Evolutionary conservation across 2,329 filamentous ascomycete genomes (phyloP), one percentile per base, ranked within the genome.

Genomic region (Ceratocystis alfenasii): DNA sequence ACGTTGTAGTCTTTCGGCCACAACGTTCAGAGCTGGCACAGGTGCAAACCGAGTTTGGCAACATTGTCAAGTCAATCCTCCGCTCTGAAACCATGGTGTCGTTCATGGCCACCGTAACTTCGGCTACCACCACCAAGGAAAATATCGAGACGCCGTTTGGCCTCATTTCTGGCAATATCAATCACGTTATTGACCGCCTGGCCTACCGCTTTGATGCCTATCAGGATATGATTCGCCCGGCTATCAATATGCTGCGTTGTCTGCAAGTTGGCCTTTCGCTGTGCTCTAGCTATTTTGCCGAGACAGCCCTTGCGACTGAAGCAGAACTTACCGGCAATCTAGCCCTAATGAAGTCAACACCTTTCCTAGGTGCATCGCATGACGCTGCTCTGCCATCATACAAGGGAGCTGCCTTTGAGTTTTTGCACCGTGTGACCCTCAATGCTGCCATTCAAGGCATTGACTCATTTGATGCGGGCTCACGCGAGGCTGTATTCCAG

Each of bases 1-100:
- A 87, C 7, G 77, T 81, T 66, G 78, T 84, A 15, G 85, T 96
- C 22, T 90, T 87, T 72, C 82, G 93, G 30, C 90, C 91, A 0
- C 75, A 80, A 12, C 74, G 76, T 0, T 90, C 88, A 0, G 83
- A 89, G 70, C 79, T 95, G 10, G 77, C 80, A 65, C 78, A 86
- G 55, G 77, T 97, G 3, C 91, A 96, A 70, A 87, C 87, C 7
- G 90, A 96, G 70, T 93, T 97, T 71, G 83, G 81, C 64, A 92
- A 89, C 68, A 76, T 95, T 30, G 76, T 95, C 50, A 87, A 85
- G 68, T 79, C 82, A n/a, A 76, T 87, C 17, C 76, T 86, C 25
- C 77, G 79, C 20, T 75, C 77, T 64, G 75, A 80, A 15, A 62
- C 65, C 17, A 65, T 67, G 22, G 74, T 76, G 45, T 70, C 69